Evolutionary conservation across 2,329 filamentous ascomycete species (phyloP).

Genomic region (Nothophoma quercina): DNA sequence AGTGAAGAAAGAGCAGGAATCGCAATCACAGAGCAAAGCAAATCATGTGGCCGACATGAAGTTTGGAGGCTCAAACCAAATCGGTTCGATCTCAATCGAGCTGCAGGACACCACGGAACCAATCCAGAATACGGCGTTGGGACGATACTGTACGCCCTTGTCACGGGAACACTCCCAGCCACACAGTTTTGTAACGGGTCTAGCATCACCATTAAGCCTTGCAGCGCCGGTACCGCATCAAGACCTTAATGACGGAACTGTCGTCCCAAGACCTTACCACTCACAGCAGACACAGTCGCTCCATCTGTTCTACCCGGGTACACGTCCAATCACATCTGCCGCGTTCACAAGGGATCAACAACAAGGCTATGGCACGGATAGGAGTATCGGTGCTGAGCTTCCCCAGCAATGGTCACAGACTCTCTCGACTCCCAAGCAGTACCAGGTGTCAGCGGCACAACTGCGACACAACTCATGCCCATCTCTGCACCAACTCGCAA

Average conservation of each 20-base stretch:
- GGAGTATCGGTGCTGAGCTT: neutral
- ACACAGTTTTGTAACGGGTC: constrained; percentile 31
- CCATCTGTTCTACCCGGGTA: constrained; percentile 13
- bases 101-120: constrained; percentile 23
- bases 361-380: neutral
- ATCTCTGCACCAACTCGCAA: constrained; percentile 17
- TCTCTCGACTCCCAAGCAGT: constrained; percentile 1
- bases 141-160: constrained; percentile 28
- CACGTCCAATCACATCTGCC: constrained; percentile 2
- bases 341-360: neutral
- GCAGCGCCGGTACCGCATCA: constrained; percentile 11
- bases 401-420: constrained; percentile 1
- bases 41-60: constrained; percentile 16
- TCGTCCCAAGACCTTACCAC: neutral
- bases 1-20: constrained; percentile 21
- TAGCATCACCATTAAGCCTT: constrained; percentile 25
- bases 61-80: constrained; percentile 1
- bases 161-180: constrained; percentile 27
- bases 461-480: constrained; percentile 32
- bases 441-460: constrained; percentile 9
- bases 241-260: neutral
- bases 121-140: constrained; percentile 27
- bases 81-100: constrained; percentile 14
- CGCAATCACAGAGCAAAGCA: constrained; percentile 21
- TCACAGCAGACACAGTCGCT: constrained; percentile 6